phyloP scores from a whole-genome alignment of 352 stramenopile genomes.

The Pelagophyceae sp. region DNA sequence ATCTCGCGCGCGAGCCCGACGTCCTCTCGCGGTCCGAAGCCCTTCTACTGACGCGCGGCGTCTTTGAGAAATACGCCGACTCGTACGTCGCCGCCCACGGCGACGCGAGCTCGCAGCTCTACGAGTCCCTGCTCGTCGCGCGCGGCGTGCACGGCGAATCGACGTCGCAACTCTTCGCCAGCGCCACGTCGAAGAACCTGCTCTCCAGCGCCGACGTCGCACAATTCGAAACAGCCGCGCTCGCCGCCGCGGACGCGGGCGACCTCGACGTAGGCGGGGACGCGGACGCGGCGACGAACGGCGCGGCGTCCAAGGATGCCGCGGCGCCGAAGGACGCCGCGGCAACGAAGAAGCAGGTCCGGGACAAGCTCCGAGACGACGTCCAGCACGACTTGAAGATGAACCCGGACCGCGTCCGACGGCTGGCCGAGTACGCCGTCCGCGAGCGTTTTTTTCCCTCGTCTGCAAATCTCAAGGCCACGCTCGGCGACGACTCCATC shows the following conservation, averaged over 20 bases:
- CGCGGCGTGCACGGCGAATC: too few species aligned
- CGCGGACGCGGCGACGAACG: slow-evolving; percentile 29
- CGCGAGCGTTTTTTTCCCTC: slow-evolving; percentile 50
- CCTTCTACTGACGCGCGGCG: slow-evolving; percentile 46
- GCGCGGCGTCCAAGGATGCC: slow-evolving; percentile 45
- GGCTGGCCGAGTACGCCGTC: slow-evolving; percentile 53
- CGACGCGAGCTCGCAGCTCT: slow-evolving; percentile 48
- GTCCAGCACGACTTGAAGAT: slow-evolving; percentile 43
- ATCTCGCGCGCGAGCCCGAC: slow-evolving; percentile 21
- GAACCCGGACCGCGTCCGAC: slow-evolving; percentile 55
- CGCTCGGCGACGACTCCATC: slow-evolving; percentile 44
- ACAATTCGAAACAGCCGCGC: background rate
- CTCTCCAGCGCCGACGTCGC: slow-evolving; percentile 32
- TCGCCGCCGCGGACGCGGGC: background rate
- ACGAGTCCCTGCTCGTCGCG: slow-evolving; percentile 20
- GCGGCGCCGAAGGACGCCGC: background rate
- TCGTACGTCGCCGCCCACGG: slow-evolving; percentile 48
- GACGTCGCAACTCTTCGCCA: too few species aligned
- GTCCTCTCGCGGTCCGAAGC: slow-evolving; percentile 29
- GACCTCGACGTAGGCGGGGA: too few species aligned
- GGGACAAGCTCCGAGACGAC: background rate
- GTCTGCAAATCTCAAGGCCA: slow-evolving; percentile 48
- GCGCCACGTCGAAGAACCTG: too few species aligned
- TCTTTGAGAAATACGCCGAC: slow-evolving; percentile 52
- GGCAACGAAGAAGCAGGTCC: too few species aligned